Conservation (phyloP, 2,329 filamentous ascomycete species). For the Trichophyton mentagrophytes region DNA sequence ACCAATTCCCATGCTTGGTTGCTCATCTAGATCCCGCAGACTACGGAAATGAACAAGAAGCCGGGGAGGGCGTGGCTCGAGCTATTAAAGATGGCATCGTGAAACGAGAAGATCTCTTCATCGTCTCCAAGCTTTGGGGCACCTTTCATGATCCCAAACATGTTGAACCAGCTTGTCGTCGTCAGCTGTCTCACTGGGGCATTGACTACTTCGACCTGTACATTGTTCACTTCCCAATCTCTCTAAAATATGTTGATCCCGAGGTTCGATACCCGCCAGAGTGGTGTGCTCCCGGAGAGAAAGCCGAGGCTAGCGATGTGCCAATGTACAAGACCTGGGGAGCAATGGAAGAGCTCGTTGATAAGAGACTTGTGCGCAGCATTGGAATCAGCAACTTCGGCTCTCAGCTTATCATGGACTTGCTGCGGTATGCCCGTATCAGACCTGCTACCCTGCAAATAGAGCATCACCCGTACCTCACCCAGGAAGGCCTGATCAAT, state of each 20-base stretch:
- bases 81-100: conserved; percentile 72
- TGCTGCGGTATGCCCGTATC: conserved; percentile 64
- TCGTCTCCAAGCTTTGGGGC: conserved; percentile 90
- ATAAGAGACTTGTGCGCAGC: conserved; percentile 53
- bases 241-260: conserved; percentile 75
- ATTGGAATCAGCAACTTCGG: conserved; percentile 81
- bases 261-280: conserved; percentile 65
- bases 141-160: conserved; percentile 71
- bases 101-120: conserved; percentile 77
- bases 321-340: conserved; percentile 71
- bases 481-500: conserved; percentile 57
- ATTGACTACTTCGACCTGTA: conserved; percentile 85
- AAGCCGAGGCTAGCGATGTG: conserved; percentile 53
- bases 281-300: conserved; percentile 55
- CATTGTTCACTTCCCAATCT: conserved; percentile 79
- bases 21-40: conserved; percentile 36
- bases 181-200: conserved; percentile 70
- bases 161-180: conserved; percentile 61
- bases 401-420: conserved; percentile 61
- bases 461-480: conserved; percentile 82
- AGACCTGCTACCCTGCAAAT: conserved; percentile 68
- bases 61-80: conserved; percentile 61
- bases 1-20: not conserved
- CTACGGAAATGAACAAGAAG: conserved; percentile 72
- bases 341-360: conserved; percentile 64